Evolutionary conservation across 495 filamentous ascomycete genomes (phyloP).

Genomic region (Daldinia caldariorum): DNA sequence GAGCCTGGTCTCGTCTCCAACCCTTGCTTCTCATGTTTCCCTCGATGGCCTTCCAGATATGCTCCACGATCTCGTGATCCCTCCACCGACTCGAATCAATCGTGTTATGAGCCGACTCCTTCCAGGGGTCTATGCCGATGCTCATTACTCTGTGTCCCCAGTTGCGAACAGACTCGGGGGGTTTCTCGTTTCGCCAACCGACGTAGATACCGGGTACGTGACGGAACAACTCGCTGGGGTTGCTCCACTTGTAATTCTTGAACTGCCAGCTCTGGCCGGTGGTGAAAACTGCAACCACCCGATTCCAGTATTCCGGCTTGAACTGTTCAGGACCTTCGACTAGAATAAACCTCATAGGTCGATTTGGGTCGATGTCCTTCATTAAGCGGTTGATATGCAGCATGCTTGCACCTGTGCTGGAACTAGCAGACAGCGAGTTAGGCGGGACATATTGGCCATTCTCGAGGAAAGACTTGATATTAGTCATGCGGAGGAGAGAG

Average conservation of each 20-base stretch:
- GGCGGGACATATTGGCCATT: slow-evolving; percentile 82
- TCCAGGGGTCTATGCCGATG: slow-evolving; percentile 82
- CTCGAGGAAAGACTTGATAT: slow-evolving; percentile 95
- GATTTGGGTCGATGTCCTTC: slow-evolving; percentile 74
- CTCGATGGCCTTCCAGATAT: slow-evolving; percentile 91
- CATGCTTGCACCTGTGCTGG: slow-evolving; percentile 73
- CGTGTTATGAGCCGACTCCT: slow-evolving; percentile 58
- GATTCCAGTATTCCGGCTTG: slow-evolving; percentile 96
- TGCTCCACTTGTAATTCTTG: slow-evolving; percentile 95
- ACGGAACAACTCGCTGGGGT: slow-evolving; percentile 86
- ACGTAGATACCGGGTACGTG: slow-evolving; percentile 89
- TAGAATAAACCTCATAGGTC: slow-evolving; percentile 90
- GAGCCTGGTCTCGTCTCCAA: slow-evolving; percentile 76
- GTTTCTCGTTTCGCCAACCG: slow-evolving; percentile 87
- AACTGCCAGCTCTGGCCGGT: slow-evolving; percentile 99
- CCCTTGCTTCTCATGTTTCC: slow-evolving; percentile 85
- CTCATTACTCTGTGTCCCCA: slow-evolving; percentile 86
- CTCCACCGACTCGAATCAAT: slow-evolving; percentile 77
- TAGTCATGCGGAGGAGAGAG: slow-evolving; percentile 95
- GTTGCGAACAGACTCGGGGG: slow-evolving; percentile 76
- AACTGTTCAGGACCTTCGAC: slow-evolving; percentile 93
- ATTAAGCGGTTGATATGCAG: slow-evolving; percentile 83
- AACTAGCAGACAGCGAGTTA: slow-evolving; percentile 66
- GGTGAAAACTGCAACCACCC: slow-evolving; percentile 96
- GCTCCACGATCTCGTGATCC: slow-evolving; percentile 92